Conservation (phyloP, 2,329 filamentous ascomycete species). For the Botrytis fabae region DNA sequence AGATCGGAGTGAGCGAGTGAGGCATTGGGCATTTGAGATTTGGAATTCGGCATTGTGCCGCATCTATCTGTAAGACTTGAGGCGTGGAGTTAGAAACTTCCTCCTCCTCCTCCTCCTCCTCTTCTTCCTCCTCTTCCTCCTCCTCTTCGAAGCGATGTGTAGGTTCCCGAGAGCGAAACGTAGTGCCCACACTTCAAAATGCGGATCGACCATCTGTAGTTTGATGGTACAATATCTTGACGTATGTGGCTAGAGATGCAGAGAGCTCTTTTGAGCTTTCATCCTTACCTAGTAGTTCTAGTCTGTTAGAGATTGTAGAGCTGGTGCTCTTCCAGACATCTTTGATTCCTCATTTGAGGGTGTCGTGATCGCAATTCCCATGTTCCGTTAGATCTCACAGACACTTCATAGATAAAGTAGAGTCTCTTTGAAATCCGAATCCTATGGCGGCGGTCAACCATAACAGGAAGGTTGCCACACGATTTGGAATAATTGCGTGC, state of each 20-base stretch:
- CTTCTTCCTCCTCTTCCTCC: not conserved
- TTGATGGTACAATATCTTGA: not conserved
- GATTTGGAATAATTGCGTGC: constrained; percentile 8
- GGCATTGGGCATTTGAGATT: not conserved
- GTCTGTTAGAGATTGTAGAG: not conserved
- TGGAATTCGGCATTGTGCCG: not conserved
- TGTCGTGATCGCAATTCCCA: not conserved
- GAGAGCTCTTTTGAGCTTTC: not conserved
- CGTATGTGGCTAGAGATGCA: not conserved
- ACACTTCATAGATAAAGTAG: not conserved
- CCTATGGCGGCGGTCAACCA: constrained; percentile 6
- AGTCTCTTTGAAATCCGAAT: not conserved
- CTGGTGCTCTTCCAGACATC: no score
- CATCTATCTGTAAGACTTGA: constrained; percentile 2
- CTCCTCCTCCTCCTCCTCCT: no score
- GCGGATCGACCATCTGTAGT: not conserved
- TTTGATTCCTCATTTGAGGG: not conserved
- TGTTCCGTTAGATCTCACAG: not conserved
- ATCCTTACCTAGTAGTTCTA: not conserved
- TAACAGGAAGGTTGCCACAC: not conserved
- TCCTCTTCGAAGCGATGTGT: not conserved
- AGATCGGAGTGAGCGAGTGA: constrained; percentile 15
- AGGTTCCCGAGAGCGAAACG: not conserved
- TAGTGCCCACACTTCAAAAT: not conserved
- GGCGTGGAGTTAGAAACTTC: not conserved